phyloP scores from a whole-genome alignment of 768 basidiomycete genomes.

The Hygrophorus russula region DNA sequence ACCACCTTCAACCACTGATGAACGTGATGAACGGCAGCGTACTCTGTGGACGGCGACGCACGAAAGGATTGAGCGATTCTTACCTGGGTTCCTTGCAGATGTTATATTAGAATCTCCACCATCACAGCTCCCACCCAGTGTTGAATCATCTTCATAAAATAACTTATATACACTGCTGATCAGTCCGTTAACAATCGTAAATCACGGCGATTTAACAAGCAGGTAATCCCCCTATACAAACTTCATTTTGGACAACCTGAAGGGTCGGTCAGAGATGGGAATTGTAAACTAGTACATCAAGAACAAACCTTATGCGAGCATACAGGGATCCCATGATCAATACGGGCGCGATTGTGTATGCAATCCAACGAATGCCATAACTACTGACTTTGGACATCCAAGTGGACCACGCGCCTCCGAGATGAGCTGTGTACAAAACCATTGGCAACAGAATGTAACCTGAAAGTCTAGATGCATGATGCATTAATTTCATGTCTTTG shows the following conservation, averaged over 20 bases:
- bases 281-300: conserved; percentile 1
- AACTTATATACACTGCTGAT: neutral
- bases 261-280: neutral
- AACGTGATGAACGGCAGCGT: conserved; percentile 47
- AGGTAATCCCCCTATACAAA: conserved; percentile 23
- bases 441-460: conserved; percentile 62
- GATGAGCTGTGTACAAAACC: conserved; percentile 48
- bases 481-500: neutral
- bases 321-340: conserved; percentile 32
- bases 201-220: no score
- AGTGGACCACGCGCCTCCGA: conserved; percentile 61
- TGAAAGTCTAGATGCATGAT: conserved; percentile 36
- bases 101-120: conserved; percentile 35
- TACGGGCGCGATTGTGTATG: conserved; percentile 45
- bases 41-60: conserved; percentile 80
- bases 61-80: conserved; percentile 80
- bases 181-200: no score
- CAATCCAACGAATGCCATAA: conserved; percentile 30
- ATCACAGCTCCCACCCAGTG: neutral
- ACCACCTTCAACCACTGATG: conserved; percentile 40
- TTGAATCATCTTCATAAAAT: neutral
- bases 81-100: conserved; percentile 80
- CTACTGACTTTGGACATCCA: conserved; percentile 37
- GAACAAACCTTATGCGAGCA: conserved; percentile 39
- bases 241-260: conserved; percentile 57